Conservation (phyloP, 805 yeast genomes). For the Isabelozyma heimii region DNA sequence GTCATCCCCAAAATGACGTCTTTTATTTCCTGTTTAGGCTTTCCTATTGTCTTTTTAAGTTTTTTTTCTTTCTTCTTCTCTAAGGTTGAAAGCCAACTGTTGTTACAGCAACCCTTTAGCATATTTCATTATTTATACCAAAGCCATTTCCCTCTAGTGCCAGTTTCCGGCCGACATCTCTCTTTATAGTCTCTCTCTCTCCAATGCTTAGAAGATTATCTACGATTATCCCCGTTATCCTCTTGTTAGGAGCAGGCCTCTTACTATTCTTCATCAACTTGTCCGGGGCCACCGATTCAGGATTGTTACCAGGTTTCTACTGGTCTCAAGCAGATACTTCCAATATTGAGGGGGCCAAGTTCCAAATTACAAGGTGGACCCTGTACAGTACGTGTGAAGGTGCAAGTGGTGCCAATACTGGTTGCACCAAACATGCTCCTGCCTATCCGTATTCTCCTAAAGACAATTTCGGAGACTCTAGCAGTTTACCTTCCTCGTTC, state of each 20-base stretch:
- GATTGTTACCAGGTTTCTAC: conserved; percentile 20
- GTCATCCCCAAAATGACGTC: neutral
- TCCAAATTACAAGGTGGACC: conserved; percentile 24
- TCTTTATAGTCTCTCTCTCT: neutral
- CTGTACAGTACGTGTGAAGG: conserved; percentile 22
- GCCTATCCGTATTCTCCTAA: conserved; percentile 32
- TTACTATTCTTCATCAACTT: conserved; percentile 24
- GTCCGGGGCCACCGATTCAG: conserved; percentile 20
- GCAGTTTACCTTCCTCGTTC: conserved; percentile 51
- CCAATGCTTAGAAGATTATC: conserved; percentile 17
- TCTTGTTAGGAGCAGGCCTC: conserved; percentile 19
- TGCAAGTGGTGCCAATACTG: conserved; percentile 10
- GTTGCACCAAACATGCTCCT: conserved; percentile 17
- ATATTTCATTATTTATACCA: no score
- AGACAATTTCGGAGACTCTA: conserved; percentile 18
- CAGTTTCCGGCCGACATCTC: neutral
- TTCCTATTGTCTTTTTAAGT: neutral
- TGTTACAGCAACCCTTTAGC: neutral
- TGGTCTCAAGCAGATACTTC: conserved; percentile 21
- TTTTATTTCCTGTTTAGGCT: neutral
- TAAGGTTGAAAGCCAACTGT: no score
- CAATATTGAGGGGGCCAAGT: conserved; percentile 8
- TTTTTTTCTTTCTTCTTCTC: neutral
- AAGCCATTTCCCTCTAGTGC: neutral
- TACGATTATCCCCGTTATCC: conserved; percentile 20